Percentiles rank a stretch among this genome's conserved stretches.
phyloP scores from a whole-genome alignment of 2,329 filamentous ascomycete genomes.

The Akanthomyces lecanii region DNA sequence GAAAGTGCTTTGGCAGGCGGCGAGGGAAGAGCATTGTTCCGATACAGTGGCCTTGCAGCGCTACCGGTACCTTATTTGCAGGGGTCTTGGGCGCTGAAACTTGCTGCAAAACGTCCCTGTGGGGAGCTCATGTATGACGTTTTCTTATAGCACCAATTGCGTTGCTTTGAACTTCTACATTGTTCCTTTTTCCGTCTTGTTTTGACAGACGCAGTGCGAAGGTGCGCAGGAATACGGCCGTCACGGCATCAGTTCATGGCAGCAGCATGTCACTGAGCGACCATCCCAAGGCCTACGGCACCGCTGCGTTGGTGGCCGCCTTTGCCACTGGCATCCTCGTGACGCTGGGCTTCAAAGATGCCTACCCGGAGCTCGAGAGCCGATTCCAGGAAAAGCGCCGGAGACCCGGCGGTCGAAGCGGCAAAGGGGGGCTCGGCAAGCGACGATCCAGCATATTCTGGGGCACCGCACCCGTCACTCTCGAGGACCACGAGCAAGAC shows the following conservation, averaged over 20 bases:
- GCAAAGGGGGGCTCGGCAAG: constrained; percentile 1
- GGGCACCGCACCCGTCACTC: constrained; percentile 41
- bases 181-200: not conserved
- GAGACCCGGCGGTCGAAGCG: constrained; percentile 18
- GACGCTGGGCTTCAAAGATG: constrained; percentile 73
- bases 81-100: not conserved
- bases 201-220: constrained; percentile 2
- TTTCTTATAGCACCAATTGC: not conserved
- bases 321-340: constrained; percentile 75
- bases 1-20: not conserved
- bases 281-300: constrained; percentile 59
- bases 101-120: not conserved
- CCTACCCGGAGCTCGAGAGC: constrained; percentile 70
- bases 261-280: constrained; percentile 57
- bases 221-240: not conserved
- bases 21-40: constrained; percentile 15
- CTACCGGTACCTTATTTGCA: not conserved
- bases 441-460: constrained; percentile 43
- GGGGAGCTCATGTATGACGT: not conserved
- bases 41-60: not conserved
- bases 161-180: not conserved
- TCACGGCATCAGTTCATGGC: constrained; percentile 11
- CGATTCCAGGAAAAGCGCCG: constrained; percentile 51
- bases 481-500: constrained; percentile 51
- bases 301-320: constrained; percentile 63